Conservation (phyloP, 2,329 filamentous ascomycete species). For the Fusarium stilboides region DNA sequence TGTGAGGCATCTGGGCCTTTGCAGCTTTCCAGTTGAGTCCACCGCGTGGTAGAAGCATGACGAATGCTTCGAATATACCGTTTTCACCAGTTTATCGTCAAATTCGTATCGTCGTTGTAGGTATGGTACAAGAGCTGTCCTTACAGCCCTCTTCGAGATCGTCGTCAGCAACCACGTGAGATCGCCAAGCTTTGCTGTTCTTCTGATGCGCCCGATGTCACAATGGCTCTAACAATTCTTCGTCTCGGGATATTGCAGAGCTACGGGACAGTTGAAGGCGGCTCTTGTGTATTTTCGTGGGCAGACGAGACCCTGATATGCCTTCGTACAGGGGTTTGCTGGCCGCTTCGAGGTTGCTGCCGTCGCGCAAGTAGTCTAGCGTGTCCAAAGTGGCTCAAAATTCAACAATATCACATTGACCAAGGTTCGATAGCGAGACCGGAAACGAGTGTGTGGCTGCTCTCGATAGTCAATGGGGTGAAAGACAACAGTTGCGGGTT, state of each 20-base stretch:
- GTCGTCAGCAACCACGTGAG: slow-evolving; percentile 27
- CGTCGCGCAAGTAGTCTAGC: slow-evolving; percentile 34
- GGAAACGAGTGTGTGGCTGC: slow-evolving; percentile 36
- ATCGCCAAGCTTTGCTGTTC: slow-evolving; percentile 1
- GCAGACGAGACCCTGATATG: slow-evolving; percentile 28
- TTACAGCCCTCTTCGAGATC: slow-evolving; percentile 18
- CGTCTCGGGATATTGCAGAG: slow-evolving; percentile 1
- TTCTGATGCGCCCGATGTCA: slow-evolving; percentile 13
- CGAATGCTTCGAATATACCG: slow-evolving; percentile 53
- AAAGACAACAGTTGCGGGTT: slow-evolving; percentile 13
- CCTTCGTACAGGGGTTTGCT: slow-evolving; percentile 37
- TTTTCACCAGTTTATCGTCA: slow-evolving; percentile 37
- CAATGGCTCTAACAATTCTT: slow-evolving; percentile 20
- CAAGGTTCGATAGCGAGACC: slow-evolving; percentile 9
- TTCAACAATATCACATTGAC: slow-evolving; percentile 14
- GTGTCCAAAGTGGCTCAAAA: slow-evolving; percentile 21
- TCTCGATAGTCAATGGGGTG: slow-evolving; percentile 30
- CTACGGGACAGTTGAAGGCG: neutral
- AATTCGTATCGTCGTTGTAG: slow-evolving; percentile 27
- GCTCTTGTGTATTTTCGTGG: slow-evolving; percentile 20
- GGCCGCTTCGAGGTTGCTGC: slow-evolving; percentile 29
- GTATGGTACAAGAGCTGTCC: slow-evolving; percentile 19
- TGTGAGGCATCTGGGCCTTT: slow-evolving; percentile 82
- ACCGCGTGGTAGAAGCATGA: slow-evolving; percentile 91
- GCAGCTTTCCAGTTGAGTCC: slow-evolving; percentile 94